A percentile compares a stretch with the other conserved stretches of the same genome.
Evolutionary conservation across 1,284 basidiomycete genomes (phyloP).

Genomic region (Austropuccinia psidii): DNA sequence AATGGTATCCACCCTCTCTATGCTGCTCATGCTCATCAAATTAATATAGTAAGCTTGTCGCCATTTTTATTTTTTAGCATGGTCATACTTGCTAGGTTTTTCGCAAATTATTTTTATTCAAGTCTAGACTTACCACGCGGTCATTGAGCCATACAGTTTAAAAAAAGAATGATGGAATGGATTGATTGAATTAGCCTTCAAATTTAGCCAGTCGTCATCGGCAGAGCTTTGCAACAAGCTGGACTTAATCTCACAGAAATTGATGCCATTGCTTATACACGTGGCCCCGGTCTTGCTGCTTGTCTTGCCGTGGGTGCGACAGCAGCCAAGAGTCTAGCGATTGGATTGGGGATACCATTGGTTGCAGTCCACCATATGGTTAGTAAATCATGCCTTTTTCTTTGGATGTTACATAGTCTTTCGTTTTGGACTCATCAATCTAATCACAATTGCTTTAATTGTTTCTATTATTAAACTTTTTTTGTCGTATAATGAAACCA

Average conservation of each 20-base stretch:
- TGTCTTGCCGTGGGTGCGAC: slow-evolving; percentile 69
- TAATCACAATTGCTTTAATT: neutral
- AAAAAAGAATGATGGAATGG: too few species aligned
- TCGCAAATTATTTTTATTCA: too few species aligned
- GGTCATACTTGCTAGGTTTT: too few species aligned
- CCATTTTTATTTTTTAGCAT: neutral
- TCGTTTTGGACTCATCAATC: neutral
- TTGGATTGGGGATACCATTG: slow-evolving; percentile 65
- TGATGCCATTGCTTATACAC: slow-evolving; percentile 80
- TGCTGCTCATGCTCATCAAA: slow-evolving; percentile 61
- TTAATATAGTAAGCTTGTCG: slow-evolving; percentile 58
- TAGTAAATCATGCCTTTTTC: slow-evolving; percentile 39
- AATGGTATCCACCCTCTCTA: slow-evolving; percentile 76
- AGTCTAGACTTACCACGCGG: too few species aligned
- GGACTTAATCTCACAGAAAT: slow-evolving; percentile 57
- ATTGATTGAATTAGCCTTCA: too few species aligned
- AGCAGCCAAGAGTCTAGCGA: slow-evolving; percentile 71
- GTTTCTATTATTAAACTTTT: neutral
- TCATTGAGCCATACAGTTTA: too few species aligned
- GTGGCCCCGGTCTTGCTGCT: slow-evolving; percentile 66
- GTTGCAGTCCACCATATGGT: slow-evolving; percentile 94
- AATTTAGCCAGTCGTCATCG: slow-evolving; percentile 63
- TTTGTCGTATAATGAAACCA: neutral
- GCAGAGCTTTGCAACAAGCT: slow-evolving; percentile 61
- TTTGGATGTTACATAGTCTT: neutral